Conservation (phyloP, 371 early-diverging fungal species). For the Polyrhizophydium stewartii region DNA sequence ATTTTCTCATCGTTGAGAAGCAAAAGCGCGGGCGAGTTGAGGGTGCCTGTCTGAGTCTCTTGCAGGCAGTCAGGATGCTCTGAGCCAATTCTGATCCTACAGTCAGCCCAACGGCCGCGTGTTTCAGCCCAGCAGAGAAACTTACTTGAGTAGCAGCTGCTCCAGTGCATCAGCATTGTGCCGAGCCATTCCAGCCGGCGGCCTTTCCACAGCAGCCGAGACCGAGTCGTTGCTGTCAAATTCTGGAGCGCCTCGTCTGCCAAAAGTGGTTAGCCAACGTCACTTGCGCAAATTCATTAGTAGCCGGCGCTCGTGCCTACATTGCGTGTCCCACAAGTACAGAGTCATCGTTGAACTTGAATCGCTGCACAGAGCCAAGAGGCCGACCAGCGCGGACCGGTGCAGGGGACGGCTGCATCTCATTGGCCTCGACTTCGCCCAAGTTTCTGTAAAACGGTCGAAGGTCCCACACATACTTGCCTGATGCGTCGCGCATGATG, state of each 20-base stretch:
- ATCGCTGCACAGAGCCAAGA: neutral
- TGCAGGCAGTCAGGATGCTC: slow-evolving; percentile 62
- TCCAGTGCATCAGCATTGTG: slow-evolving; percentile 9
- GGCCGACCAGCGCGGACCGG: neutral
- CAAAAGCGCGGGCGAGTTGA: slow-evolving; percentile 41
- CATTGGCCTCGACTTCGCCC: neutral
- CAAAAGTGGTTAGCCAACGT: too few relatives aligned
- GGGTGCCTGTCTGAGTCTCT: slow-evolving; percentile 32
- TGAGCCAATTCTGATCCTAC: slow-evolving; percentile 50
- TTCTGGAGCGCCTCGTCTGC: too few relatives aligned
- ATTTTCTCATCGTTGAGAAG: neutral
- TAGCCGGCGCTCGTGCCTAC: too few relatives aligned
- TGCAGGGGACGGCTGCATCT: neutral
- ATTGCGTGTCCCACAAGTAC: neutral
- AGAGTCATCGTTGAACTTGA: slow-evolving; percentile 3
- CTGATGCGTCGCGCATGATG: slow-evolving; percentile 70
- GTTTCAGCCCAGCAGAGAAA: neutral
- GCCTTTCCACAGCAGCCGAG: neutral
- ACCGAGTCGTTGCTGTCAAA: neutral
- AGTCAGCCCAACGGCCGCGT: too few relatives aligned
- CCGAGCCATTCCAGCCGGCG: too few relatives aligned
- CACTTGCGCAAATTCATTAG: too few relatives aligned
- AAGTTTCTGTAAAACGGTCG: slow-evolving; percentile 45
- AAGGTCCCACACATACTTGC: slow-evolving; percentile 77
- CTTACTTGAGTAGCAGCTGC: slow-evolving; percentile 41